Conservation (phyloP, 1,284 basidiomycete species). For the Xerocomus minutiporus region DNA sequence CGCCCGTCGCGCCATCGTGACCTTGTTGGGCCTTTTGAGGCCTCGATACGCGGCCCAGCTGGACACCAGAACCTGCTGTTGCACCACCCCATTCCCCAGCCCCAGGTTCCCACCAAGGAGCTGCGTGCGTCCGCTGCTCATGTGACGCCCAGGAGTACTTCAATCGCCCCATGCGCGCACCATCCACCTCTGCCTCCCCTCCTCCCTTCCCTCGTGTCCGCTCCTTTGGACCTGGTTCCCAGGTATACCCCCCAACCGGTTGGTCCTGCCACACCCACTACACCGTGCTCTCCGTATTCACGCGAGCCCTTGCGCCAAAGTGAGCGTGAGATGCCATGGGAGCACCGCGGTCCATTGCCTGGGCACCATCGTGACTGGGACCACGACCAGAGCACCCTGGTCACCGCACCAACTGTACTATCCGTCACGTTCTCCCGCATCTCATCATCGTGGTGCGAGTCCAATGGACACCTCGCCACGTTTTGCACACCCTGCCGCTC, state of each 20-base stretch:
- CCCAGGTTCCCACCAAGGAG: constrained; percentile 46
- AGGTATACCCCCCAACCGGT: constrained; percentile 45
- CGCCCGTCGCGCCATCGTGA: constrained; percentile 55
- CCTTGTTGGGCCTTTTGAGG: constrained; percentile 46
- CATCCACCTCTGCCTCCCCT: constrained; percentile 56
- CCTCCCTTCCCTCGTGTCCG: constrained; percentile 30
- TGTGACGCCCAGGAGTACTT: constrained; percentile 42
- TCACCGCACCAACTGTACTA: constrained; percentile 27
- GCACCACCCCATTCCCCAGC: constrained; percentile 61
- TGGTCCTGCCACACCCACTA: constrained; percentile 49
- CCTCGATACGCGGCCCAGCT: constrained; percentile 33
- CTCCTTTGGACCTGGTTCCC: constrained; percentile 34
- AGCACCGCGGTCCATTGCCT: constrained; percentile 44
- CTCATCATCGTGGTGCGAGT: constrained; percentile 31
- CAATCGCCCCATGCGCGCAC: constrained; percentile 41
- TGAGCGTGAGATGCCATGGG: no score
- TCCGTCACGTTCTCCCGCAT: constrained; percentile 27
- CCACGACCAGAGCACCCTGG: constrained; percentile 44
- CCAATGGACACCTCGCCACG: constrained; percentile 54
- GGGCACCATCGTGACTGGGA: constrained; percentile 44
- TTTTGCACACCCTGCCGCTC: constrained; percentile 36
- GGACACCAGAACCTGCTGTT: constrained; percentile 42
- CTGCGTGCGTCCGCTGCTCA: constrained; percentile 37
- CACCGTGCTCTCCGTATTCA: no score
- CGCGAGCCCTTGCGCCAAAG: no score